Percentiles rank a stretch among this genome's conserved stretches.
Conservation (phyloP, 192 early-diverging fungal species). For the Phlyctochytrium arcticum region DNA sequence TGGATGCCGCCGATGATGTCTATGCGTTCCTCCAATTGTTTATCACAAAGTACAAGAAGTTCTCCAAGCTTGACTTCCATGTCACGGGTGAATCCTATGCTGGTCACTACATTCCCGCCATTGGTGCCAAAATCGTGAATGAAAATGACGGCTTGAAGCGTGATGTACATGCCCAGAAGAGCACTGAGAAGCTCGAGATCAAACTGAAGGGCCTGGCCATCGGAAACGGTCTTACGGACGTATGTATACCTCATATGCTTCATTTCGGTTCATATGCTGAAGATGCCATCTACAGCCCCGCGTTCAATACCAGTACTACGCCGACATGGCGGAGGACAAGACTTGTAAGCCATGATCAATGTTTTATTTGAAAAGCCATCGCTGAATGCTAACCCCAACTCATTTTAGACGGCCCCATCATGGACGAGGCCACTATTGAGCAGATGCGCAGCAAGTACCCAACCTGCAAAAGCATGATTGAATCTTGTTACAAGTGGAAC, state of each 20-base stretch:
- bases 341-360: conserved; percentile 12
- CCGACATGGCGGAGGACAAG: conserved; percentile 39
- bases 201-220: conserved; percentile 75
- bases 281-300: conserved; percentile 45
- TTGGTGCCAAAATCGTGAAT: conserved; percentile 74
- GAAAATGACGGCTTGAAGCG: conserved; percentile 54
- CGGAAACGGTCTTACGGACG: conserved; percentile 88
- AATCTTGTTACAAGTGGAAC: conserved; percentile 81
- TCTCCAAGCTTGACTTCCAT: conserved; percentile 72
- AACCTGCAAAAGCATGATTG: conserved; percentile 69
- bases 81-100: conserved; percentile 73
- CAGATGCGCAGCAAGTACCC: conserved; percentile 71
- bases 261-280: background rate
- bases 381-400: no score
- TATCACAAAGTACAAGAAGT: conserved; percentile 82
- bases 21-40: conserved; percentile 93
- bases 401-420: conserved; percentile 61
- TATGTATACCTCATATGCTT: background rate
- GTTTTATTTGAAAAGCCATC: no score
- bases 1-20: conserved; percentile 78
- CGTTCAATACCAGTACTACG: conserved; percentile 85
- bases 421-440: conserved; percentile 67
- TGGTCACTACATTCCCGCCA: conserved; percentile 94
- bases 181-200: conserved; percentile 49
- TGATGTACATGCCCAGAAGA: background rate